phyloP scores from a whole-genome alignment of 2,329 filamentous ascomycete species.

The Exophiala xenobiotica region DNA sequence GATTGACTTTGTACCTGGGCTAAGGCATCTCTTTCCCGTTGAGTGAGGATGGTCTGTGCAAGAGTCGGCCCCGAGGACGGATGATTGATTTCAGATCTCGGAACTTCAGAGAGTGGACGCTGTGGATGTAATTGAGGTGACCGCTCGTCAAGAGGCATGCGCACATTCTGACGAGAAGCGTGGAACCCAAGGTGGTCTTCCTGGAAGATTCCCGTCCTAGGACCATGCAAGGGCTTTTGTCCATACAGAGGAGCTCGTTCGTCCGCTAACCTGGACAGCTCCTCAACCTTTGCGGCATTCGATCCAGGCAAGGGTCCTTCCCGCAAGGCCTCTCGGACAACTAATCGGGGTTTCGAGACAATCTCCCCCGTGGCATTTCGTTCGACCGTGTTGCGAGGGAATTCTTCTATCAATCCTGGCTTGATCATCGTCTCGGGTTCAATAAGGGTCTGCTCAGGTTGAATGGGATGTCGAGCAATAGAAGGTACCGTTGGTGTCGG shows the following conservation, averaged over 20 bases:
- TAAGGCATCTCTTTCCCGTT: conserved; percentile 18
- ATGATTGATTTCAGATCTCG: conserved; percentile 13
- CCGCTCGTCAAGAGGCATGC: conserved; percentile 37
- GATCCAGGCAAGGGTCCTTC: conserved; percentile 15
- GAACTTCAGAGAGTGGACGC: conserved; percentile 17
- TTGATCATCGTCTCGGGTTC: conserved; percentile 42
- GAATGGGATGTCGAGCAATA: conserved; percentile 27
- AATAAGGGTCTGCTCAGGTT: conserved; percentile 36
- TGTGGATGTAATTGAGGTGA: conserved; percentile 25
- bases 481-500: conserved; percentile 42
- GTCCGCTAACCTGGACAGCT: conserved; percentile 32
- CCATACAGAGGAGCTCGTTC: conserved; percentile 36
- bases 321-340: conserved; percentile 14
- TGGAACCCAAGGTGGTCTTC: conserved; percentile 38
- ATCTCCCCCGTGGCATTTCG: conserved; percentile 22
- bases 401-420: conserved; percentile 30
- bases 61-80: conserved; percentile 7
- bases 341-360: conserved; percentile 19
- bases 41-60: conserved; percentile 13
- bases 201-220: conserved; percentile 45
- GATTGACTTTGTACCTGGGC: conserved; percentile 13
- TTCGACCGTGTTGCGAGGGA: conserved; percentile 23
- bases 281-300: conserved; percentile 32
- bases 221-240: conserved; percentile 39
- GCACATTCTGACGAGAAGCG: conserved; percentile 35